A percentile compares a stretch with the other conserved stretches of the same genome.
Conservation (phyloP, 2,329 filamentous ascomycete genomes). For the Calonectria honghensis region DNA sequence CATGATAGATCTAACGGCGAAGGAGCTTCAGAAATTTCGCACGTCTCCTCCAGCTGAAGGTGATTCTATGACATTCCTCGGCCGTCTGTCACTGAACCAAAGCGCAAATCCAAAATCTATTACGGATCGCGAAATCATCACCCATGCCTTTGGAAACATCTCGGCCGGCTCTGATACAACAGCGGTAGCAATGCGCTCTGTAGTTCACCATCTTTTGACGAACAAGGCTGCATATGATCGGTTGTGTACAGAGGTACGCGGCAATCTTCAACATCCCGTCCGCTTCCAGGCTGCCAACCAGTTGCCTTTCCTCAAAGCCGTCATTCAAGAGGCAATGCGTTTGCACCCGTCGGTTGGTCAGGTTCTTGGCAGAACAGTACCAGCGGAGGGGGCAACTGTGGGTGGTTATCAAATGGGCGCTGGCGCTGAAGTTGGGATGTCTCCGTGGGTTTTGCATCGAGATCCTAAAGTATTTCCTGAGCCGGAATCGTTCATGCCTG, state of each 20-base stretch:
- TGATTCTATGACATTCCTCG: constrained; percentile 29
- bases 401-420: constrained; percentile 1
- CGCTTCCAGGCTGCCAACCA: constrained; percentile 16
- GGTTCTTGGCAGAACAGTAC: constrained; percentile 22
- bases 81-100: constrained; percentile 31
- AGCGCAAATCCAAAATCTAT: constrained; percentile 4
- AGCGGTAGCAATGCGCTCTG: constrained; percentile 24
- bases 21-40: constrained; percentile 25
- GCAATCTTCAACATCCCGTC: constrained; percentile 3
- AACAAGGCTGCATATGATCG: not conserved
- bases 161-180: constrained; percentile 31
- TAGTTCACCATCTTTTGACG: constrained; percentile 8
- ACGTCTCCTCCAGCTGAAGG: constrained; percentile 21
- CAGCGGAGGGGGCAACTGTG: constrained; percentile 14
- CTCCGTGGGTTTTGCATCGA: constrained; percentile 27
- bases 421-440: constrained; percentile 33
- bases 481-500: constrained; percentile 27
- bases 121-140: constrained; percentile 32
- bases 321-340: constrained; percentile 34
- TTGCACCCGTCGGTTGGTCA: constrained; percentile 34
- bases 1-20: not conserved
- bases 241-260: not conserved
- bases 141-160: constrained; percentile 31
- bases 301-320: constrained; percentile 27
- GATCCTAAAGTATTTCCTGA: constrained; percentile 29